Evolutionary conservation across 73 alveolate species (phyloP), one percentile per base, ranked within the genome.

Genomic region (Uronychia setigera): DNA sequence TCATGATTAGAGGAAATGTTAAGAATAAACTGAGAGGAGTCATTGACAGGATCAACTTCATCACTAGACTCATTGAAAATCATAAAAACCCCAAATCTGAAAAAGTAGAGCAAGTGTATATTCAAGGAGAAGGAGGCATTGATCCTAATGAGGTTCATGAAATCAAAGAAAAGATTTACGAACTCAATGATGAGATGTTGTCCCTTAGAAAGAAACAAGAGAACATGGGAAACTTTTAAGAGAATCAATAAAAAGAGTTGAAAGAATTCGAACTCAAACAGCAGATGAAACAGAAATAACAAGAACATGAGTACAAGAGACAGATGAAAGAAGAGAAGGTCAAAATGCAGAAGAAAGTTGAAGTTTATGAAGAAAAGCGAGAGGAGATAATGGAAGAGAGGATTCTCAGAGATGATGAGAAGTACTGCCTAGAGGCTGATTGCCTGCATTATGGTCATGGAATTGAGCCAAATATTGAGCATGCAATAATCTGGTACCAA

Each of bases 371-470:
- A 31, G 29, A 76, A 30, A 26, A 76, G 59, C 1, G 58, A 30
- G 81, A 76, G 29, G 59, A 76, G 67, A n/a, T n/a, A n/a, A 11
- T 46, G 67, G 67, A 46, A 46, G 67, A 46, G 19, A 5, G 67
- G 67, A 5, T 11, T 5, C 67, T 46, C 19, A 46, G 67, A 46
- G 67, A 46, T 46, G 67, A 46, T 31, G 89, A 76, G 26, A 80
- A 74, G 33, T 80, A 26, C 32, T 85, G 84, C 85, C 76, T 90
- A 31, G 91, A 84, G 58, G 95, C 92, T 11, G 87, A 90, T 76
- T 85, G 91, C 76, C 1, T 74, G 77, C 80, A 80, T 76, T 90
- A 78, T 76, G 97, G 95, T 33, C 92, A 90, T 77, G 91, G 90
- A 19, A 29, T 77, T 29, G 91, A 87, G 29, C 58, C 88, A 9